Evolutionary conservation across 768 basidiomycete species (phyloP), one percentile per base, ranked within the genome.

Genomic region (Roridomyces roridus): DNA sequence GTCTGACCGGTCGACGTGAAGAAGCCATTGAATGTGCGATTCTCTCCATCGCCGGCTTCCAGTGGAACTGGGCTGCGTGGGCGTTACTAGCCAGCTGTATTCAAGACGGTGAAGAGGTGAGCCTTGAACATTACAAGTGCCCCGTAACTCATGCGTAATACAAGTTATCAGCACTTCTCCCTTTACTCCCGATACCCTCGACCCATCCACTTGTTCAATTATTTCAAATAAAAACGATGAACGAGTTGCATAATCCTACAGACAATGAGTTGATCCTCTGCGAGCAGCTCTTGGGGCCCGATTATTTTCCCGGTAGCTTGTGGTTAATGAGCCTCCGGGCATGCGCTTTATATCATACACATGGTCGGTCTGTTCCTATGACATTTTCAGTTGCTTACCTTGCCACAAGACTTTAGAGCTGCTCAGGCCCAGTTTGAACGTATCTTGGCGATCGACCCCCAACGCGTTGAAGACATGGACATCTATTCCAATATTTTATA

Each of bases 21-120:
- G 91, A 94, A 67, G 94, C 96, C 1, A 90, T 96, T 12, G 94
- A 96, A 68, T 82, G 79, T 62, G 83, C 85, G 14, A 77, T 97
- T 17, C 73, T 85, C 29, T 95, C 94, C 12, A 87, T 96, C 39
- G 79, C 81, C 34, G 80, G 80, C 6, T 92, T 88, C 66, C 89
- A 91, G 12, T 98, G 92, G 87, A 98, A 98, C 68, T 98, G 96
- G 95, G 90, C 91, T 24, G 78, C 86, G n/a, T 98, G 95, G 95
- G 75, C 83, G 8, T 80, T 94, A 39, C 77, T 98, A n/a, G 82
- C 83, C 3, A 85, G 85, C 49, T 91, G 91, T 67, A 81, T 95
- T 28, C 83, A 85, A 14, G 92, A 94, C 59, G 86, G 85, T 15
- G 92, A 94, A 74, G 93, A 96, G 87, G 95, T 95, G 63, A 36